These are phyloP conservation scores for Stemphylium beticola DNA, from an alignment of 2,329 filamentous ascomycete species.

Conservation along the genomic window DNA sequence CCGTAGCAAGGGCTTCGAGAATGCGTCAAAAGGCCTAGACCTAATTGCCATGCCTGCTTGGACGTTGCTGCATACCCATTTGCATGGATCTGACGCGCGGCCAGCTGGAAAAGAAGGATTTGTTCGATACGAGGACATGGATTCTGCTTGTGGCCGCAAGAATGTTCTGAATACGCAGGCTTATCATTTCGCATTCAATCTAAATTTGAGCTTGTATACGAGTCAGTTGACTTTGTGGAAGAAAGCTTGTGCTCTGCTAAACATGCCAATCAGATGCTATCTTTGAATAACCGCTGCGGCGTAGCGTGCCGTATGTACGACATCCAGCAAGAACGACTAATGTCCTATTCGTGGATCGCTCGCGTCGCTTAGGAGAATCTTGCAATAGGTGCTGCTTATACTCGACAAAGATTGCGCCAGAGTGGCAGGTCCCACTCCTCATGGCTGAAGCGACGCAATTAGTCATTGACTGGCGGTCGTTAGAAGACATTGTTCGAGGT, in stretches of 20 bases:
- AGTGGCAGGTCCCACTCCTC: background rate
- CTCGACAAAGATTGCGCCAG: background rate
- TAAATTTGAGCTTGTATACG: slow-evolving; percentile 2
- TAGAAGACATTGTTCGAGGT: background rate
- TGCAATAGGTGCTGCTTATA: background rate
- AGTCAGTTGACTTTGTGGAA: slow-evolving; percentile 10
- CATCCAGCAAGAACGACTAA: slow-evolving; percentile 28
- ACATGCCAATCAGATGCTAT: slow-evolving; percentile 20
- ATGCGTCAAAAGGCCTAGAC: background rate
- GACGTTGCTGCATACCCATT: slow-evolving; percentile 1
- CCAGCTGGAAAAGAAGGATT: background rate
- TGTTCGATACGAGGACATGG: slow-evolving; percentile 2
- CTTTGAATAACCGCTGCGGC: slow-evolving; percentile 15
- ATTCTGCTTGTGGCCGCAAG: slow-evolving; percentile 6
- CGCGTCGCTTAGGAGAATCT: slow-evolving; percentile 12
- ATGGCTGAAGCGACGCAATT: background rate
- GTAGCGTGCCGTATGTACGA: slow-evolving; percentile 33
- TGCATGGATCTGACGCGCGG: slow-evolving; percentile 3
- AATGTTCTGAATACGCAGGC: slow-evolving; percentile 3
- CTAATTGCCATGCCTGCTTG: background rate
- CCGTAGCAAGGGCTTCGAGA: background rate
- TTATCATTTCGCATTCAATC: slow-evolving; percentile 1
- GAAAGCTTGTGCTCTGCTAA: slow-evolving; percentile 18
- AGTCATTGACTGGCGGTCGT: background rate
- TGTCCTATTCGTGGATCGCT: slow-evolving; percentile 17